A percentile compares a stretch with the other conserved stretches of the same genome.
These are phyloP conservation scores for Penicillium coffeae DNA, from an alignment of 495 filamentous ascomycete species.

Conservation along the genomic window DNA sequence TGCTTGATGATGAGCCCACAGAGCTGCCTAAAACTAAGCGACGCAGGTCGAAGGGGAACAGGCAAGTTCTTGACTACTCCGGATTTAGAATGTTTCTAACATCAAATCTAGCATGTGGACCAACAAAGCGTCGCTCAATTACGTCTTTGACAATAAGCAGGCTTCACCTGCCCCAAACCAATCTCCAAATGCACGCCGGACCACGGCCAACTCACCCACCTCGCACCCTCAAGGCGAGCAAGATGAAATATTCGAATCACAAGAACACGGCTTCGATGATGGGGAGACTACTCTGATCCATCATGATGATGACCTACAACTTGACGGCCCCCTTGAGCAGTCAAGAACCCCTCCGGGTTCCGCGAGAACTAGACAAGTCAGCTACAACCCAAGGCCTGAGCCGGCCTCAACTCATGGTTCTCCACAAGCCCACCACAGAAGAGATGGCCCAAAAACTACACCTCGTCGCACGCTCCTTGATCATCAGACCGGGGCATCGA, in stretches of 20 bases:
- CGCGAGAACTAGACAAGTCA: constrained; percentile 17
- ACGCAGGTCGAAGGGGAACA: not conserved
- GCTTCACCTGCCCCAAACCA: no score
- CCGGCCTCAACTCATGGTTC: not conserved
- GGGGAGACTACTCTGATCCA: constrained; percentile 9
- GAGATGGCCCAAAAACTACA: not conserved
- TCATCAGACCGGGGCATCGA: constrained; percentile 27
- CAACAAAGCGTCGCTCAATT: no score
- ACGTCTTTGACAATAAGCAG: no score
- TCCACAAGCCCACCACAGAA: not conserved
- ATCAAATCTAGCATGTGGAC: no score
- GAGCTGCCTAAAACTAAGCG: not conserved
- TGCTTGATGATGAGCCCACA: not conserved
- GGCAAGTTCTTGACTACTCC: not conserved
- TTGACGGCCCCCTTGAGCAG: not conserved
- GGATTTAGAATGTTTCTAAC: not conserved
- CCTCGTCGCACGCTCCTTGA: constrained; percentile 30
- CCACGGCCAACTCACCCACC: not conserved
- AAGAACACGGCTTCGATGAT: not conserved
- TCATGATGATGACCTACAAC: constrained; percentile 11
- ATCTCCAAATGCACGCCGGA: not conserved
- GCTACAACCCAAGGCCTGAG: constrained; percentile 8
- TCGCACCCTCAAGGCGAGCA: no score
- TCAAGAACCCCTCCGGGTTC: constrained; percentile 21
- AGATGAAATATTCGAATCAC: not conserved